Evolutionary conservation across 495 filamentous ascomycete species (phyloP), one percentile per base, ranked within the genome.

Genomic region (Penicillium bovifimosum): DNA sequence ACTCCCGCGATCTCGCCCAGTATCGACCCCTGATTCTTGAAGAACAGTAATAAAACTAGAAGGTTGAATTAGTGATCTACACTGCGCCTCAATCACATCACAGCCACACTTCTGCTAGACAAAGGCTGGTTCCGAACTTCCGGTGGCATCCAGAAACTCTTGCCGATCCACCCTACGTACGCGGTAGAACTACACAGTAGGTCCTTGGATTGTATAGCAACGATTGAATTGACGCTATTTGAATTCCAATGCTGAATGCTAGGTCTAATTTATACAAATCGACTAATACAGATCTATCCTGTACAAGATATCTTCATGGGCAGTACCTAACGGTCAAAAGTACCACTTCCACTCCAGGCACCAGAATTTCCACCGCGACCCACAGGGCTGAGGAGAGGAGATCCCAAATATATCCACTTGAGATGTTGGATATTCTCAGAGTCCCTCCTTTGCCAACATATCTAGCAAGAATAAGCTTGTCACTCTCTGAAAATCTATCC

Each of bases 381-480:
- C 41, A 14, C 41, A 33, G n/a, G 44, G 32, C 46, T 32, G 33
- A 48, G 39, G 8, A 27, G 33, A 48, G 39, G 8, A 27, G 6
- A 39, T 13, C 28, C 32, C 20, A 35, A 33, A 43, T 42, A 50
- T 36, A 27, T 24, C 40, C 13, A 17, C 50, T 29, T 20, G 39
- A 31, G 18, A 42, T 6, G 16, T 4, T 6, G 20, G 17, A n/a
- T 11, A 11, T 34, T 13, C 6, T 55, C 17, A 55, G 1, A 55
- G 24, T 9, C 45, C 46, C 40, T 55, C 53, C 9, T 55, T 50
- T n/a, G 53, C 39, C 40, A 55, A n/a, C 53, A 55, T 55, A 34
- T 55, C 53, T 55, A 31, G 16, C 3, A 27, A 48, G 2, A 6
- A 9, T 39, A 44, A 18, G 5, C 28, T 40, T 14, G 10, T 32